Conservation (phyloP, 768 basidiomycete genomes). For the Suillus decipiens region DNA sequence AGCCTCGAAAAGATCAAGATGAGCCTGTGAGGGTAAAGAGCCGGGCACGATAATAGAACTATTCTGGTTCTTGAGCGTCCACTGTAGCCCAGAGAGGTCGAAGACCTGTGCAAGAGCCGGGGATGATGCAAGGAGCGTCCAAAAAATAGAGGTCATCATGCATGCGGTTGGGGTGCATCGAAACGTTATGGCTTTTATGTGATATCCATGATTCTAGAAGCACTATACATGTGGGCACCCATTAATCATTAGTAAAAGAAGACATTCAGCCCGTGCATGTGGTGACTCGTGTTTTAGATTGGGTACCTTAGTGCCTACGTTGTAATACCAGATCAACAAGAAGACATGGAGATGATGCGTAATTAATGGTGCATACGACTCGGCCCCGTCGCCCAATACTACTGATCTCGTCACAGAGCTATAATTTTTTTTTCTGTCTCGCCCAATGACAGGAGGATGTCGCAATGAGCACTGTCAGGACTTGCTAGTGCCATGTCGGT, state of each 20-base stretch:
- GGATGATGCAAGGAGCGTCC: slow-evolving; percentile 8
- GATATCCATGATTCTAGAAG: not conserved
- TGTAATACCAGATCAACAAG: no score
- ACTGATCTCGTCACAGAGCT: no score
- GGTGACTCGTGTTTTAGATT: no score
- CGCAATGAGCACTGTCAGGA: not conserved
- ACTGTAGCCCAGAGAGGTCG: slow-evolving; percentile 47
- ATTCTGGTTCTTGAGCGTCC: slow-evolving; percentile 57
- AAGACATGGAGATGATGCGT: no score
- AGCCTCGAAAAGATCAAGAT: slow-evolving; percentile 52
- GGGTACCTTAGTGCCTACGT: no score
- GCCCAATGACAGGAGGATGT: no score
- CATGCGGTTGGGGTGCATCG: not conserved
- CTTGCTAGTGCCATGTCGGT: no score
- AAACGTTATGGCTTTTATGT: not conserved
- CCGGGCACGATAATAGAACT: slow-evolving; percentile 55
- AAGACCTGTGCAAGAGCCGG: slow-evolving; percentile 31
- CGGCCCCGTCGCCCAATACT: no score
- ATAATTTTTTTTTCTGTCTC: no score
- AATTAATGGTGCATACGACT: no score
- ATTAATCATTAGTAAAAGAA: not conserved
- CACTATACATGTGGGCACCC: not conserved
- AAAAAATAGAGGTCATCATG: slow-evolving; percentile 6
- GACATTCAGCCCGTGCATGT: not conserved
- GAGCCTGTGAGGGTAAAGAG: slow-evolving; percentile 52